A percentile compares a stretch with the other conserved stretches of the same genome.
Conservation (phyloP, 208 protist species). For the Wallacemonas sp. region DNA sequence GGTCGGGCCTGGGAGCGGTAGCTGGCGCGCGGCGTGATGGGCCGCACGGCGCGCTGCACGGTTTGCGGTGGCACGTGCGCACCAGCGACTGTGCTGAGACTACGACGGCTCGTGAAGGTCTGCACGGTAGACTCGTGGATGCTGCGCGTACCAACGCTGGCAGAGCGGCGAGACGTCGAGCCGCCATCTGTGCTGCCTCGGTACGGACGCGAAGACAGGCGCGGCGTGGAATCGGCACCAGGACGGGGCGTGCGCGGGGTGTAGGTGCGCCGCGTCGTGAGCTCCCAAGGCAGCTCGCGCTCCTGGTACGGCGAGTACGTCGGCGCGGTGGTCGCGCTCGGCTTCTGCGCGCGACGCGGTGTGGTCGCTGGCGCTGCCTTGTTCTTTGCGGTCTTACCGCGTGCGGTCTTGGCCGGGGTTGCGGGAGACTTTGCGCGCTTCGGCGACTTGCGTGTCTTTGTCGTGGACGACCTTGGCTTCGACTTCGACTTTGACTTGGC, state of each 20-base stretch:
- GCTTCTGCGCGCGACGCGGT: not conserved
- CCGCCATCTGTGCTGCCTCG: not conserved
- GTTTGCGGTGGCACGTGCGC: constrained; percentile 19
- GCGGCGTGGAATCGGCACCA: constrained; percentile 7
- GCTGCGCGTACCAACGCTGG: not conserved
- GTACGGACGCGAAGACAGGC: not conserved
- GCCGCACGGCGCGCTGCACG: constrained; percentile 17
- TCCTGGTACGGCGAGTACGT: not conserved
- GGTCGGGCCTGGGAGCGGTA: constrained; percentile 2
- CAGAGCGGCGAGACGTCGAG: not conserved
- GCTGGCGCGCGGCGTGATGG: constrained; percentile 4
- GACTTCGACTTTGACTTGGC: constrained; percentile 6
- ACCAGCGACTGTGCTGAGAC: not conserved
- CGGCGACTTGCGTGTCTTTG: not conserved
- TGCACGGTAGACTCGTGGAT: not conserved
- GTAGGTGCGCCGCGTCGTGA: constrained; percentile 36
- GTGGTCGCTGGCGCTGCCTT: constrained; percentile 6
- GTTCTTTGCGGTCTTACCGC: not conserved
- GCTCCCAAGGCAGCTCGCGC: constrained; percentile 15
- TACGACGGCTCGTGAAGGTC: not conserved
- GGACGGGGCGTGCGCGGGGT: constrained; percentile 28
- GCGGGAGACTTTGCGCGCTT: not conserved
- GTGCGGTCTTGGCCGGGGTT: not conserved
- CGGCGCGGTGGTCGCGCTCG: not conserved
- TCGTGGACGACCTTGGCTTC: not conserved